Percentiles rank a stretch among this genome's conserved stretches.
phyloP scores from a whole-genome alignment of 2,329 filamentous ascomycete genomes.

The Colletotrichum chrysophilum region DNA sequence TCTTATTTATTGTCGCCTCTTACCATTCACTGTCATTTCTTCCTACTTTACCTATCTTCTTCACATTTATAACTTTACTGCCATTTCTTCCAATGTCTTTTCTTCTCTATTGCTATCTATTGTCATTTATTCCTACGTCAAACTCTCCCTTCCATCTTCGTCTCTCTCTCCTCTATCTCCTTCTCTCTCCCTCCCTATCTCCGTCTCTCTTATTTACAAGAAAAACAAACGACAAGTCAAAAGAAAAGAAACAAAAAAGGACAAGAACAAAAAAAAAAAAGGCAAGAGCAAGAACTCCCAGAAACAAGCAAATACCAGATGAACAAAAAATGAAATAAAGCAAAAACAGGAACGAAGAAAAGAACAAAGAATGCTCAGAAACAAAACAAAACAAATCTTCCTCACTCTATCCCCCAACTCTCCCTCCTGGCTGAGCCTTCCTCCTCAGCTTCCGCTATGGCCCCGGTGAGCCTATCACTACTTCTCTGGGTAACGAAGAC shows the following conservation, averaged over 20 bases:
- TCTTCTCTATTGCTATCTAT: not conserved
- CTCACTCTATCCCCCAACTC: not conserved
- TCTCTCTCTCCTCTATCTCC: no score
- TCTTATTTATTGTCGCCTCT: no score
- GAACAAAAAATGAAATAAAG: no score
- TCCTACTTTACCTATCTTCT: not conserved
- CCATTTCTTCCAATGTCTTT: not conserved
- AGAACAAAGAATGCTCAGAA: not conserved
- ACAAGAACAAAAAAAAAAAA: rapidly evolving
- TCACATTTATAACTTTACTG: not conserved
- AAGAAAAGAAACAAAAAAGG: not conserved
- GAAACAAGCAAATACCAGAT: not conserved
- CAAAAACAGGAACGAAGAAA: not conserved
- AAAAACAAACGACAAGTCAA: not conserved
- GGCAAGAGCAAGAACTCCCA: not conserved
- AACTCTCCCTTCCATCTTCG: not conserved
- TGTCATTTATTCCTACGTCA: not conserved
- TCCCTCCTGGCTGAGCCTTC: not conserved
- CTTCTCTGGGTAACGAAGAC: conserved; percentile 7
- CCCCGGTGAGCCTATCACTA: conserved; percentile 7
- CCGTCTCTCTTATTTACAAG: not conserved
- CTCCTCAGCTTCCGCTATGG: not conserved
- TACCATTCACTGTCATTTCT: no score
- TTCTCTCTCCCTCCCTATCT: not conserved
- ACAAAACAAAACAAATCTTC: not conserved